Evolutionary conservation across 371 early-diverging fungal genomes (phyloP).

Genomic region (Mortierella sp.): DNA sequence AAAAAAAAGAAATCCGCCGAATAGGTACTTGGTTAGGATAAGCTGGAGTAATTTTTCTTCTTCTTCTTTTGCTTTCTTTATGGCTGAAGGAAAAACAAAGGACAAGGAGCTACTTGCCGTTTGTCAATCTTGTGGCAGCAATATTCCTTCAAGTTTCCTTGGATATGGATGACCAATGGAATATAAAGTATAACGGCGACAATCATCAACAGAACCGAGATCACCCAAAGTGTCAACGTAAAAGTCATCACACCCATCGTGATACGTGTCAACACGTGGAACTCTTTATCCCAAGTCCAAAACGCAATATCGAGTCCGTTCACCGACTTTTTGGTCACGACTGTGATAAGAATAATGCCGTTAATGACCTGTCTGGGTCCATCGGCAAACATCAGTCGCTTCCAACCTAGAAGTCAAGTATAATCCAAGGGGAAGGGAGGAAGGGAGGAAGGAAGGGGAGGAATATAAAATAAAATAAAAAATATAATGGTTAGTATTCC

Average conservation of each 20-base stretch:
- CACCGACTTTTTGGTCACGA: neutral
- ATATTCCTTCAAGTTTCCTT: constrained; percentile 89
- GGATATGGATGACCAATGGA: constrained; percentile 77
- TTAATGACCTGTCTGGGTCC: constrained; percentile 80
- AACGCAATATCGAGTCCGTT: neutral
- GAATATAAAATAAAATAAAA: neutral
- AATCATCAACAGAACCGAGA: constrained; percentile 55
- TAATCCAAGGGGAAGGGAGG: neutral
- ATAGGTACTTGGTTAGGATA: no score
- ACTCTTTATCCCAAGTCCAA: constrained; percentile 3
- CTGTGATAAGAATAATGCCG: constrained; percentile 14
- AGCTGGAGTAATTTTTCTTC: no score
- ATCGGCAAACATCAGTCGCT: constrained; percentile 82
- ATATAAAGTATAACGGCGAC: constrained; percentile 75
- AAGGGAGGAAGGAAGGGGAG: neutral
- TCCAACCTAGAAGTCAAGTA: constrained; percentile 65
- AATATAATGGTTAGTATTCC: neutral
- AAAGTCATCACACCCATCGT: constrained; percentile 11
- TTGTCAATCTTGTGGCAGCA: constrained; percentile 90
- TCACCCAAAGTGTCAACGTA: constrained; percentile 23
- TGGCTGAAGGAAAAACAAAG: neutral
- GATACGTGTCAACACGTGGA: constrained; percentile 9
- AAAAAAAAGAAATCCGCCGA: neutral
- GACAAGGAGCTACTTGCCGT: constrained; percentile 52
- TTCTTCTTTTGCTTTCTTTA: neutral